Evolutionary conservation across 371 early-diverging fungal species (phyloP).

Genomic region (Mortierella sp.): DNA sequence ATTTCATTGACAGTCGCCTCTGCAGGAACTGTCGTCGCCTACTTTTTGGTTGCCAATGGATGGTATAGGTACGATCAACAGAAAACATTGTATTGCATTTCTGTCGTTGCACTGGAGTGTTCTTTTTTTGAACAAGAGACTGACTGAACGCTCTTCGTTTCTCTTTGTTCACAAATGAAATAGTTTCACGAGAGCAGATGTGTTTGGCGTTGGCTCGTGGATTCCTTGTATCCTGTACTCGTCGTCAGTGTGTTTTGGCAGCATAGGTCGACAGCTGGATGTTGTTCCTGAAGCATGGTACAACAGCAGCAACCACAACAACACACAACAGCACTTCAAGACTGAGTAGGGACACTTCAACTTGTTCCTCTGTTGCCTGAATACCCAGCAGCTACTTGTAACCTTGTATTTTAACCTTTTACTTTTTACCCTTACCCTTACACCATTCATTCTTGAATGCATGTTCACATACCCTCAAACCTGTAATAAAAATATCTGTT

Average conservation of each 20-base stretch:
- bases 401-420: background rate
- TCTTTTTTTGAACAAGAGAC: background rate
- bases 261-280: conserved; percentile 66
- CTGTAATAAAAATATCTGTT: background rate
- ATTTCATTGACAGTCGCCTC: conserved; percentile 63
- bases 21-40: conserved; percentile 68
- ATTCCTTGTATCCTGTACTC: conserved; percentile 72
- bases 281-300: conserved; percentile 56
- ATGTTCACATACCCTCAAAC: background rate
- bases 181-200: conserved; percentile 68
- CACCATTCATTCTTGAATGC: background rate
- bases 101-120: background rate
- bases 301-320: background rate
- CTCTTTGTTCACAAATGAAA: background rate
- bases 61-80: conserved; percentile 63
- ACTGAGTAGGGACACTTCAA: conserved; percentile 15
- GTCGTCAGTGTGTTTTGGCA: conserved; percentile 70
- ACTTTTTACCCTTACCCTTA: background rate
- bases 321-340: conserved; percentile 19
- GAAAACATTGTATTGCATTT: background rate
- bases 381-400: background rate
- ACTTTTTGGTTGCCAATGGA: conserved; percentile 64
- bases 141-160: background rate
- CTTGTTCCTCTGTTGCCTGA: background rate
- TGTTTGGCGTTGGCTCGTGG: conserved; percentile 71